A percentile compares a stretch with the other conserved stretches of the same genome.
Evolutionary conservation across 2,329 filamentous ascomycete genomes (phyloP).

Genomic region (Fusarium sp.): DNA sequence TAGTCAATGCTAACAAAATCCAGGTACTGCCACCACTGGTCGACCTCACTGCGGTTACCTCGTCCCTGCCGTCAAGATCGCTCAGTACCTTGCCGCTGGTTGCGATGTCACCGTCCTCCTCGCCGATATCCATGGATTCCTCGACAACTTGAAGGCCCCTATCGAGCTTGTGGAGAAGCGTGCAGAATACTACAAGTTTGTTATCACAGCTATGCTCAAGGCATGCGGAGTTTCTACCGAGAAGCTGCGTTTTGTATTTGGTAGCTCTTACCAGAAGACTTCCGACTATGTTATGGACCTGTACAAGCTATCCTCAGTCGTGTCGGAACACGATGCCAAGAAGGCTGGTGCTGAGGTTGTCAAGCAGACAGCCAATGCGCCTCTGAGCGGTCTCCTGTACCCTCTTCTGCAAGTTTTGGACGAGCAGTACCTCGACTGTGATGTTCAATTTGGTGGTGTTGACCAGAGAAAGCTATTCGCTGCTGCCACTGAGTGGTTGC

Average conservation of each 20-base stretch:
- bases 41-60: slow-evolving; percentile 92
- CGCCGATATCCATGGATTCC: slow-evolving; percentile 81
- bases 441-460: slow-evolving; percentile 86
- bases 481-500: slow-evolving; percentile 85
- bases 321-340: slow-evolving; percentile 84
- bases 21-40: slow-evolving; percentile 85
- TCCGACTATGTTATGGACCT: slow-evolving; percentile 88
- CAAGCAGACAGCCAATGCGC: slow-evolving; percentile 86
- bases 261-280: slow-evolving; percentile 83
- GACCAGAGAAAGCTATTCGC: slow-evolving; percentile 94
- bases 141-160: slow-evolving; percentile 87
- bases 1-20: not conserved
- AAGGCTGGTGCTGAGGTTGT: slow-evolving; percentile 95
- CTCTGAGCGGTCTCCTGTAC: slow-evolving; percentile 66
- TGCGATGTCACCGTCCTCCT: slow-evolving; percentile 86
- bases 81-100: slow-evolving; percentile 85
- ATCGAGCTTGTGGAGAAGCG: slow-evolving; percentile 87
- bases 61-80: slow-evolving; percentile 89
- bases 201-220: slow-evolving; percentile 80
- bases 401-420: slow-evolving; percentile 83
- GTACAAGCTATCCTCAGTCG: slow-evolving; percentile 78
- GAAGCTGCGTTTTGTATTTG: slow-evolving; percentile 85
- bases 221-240: slow-evolving; percentile 84
- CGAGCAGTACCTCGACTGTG: slow-evolving; percentile 88
- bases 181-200: slow-evolving; percentile 84